These are phyloP conservation scores for Oenanthe javanica DNA, from an alignment of 140 eudicot genomes.

Conservation along the genomic window DNA sequence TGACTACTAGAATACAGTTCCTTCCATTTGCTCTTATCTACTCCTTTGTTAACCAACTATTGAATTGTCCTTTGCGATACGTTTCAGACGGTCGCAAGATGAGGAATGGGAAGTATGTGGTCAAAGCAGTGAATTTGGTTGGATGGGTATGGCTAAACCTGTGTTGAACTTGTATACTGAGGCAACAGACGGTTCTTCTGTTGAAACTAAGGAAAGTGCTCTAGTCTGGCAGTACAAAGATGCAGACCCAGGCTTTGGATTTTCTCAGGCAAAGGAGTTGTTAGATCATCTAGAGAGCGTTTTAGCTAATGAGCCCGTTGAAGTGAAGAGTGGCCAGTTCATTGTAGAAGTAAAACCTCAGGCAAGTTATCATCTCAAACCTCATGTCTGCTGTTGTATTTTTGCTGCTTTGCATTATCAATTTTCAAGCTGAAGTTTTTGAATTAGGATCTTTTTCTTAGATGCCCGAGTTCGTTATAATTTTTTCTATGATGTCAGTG, in stretches of 20 bases:
- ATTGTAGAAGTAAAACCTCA: slow-evolving; percentile 32
- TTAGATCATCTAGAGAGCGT: slow-evolving; percentile 65
- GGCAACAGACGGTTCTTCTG: slow-evolving; percentile 55
- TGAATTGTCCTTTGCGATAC: not conserved
- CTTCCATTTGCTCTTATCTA: not conserved
- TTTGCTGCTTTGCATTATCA: not conserved
- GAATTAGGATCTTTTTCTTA: too few relatives aligned
- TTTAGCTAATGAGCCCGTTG: slow-evolving; percentile 63
- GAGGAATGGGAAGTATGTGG: slow-evolving; percentile 52
- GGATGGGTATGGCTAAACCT: slow-evolving; percentile 68
- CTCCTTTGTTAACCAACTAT: not conserved
- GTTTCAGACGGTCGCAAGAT: slow-evolving; percentile 40
- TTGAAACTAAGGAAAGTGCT: slow-evolving; percentile 60
- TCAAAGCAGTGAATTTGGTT: slow-evolving; percentile 36
- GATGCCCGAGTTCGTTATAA: not conserved
- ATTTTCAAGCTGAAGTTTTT: not conserved
- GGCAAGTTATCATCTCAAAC: slow-evolving; percentile 11
- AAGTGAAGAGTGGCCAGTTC: slow-evolving; percentile 47
- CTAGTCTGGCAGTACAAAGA: slow-evolving; percentile 60
- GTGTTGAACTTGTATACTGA: slow-evolving; percentile 53
- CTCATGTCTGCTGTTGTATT: not conserved
- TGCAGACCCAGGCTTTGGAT: slow-evolving; percentile 55
- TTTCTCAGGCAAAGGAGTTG: slow-evolving; percentile 62
- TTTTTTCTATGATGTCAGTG: not conserved
- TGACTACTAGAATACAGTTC: not conserved